Conservation (phyloP, 163 green algal genomes). For the Coccomyxa subellipsoidea region DNA sequence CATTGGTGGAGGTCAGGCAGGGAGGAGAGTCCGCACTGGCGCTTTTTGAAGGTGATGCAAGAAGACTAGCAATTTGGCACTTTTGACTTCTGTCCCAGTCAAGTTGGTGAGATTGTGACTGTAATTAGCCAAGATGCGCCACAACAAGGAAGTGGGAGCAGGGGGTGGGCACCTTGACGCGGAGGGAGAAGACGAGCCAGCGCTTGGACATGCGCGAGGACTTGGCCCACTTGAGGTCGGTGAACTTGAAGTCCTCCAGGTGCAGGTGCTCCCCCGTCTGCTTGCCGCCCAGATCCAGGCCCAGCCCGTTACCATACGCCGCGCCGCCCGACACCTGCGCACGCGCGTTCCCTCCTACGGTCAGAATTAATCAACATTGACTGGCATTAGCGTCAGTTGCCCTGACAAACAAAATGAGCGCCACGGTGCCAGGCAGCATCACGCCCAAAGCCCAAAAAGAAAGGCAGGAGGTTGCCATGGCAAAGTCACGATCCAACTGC, state of each 20-base stretch:
- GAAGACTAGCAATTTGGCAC: neutral
- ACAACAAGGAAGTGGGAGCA: neutral
- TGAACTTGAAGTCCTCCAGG: slow-evolving; percentile 30
- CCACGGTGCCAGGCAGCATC: neutral
- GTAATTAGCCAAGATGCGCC: no score
- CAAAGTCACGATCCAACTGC: no score
- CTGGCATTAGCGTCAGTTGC: no score
- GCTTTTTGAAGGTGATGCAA: neutral
- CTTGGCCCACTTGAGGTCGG: slow-evolving; percentile 33
- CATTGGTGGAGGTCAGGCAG: neutral
- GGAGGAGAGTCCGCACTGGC: no score
- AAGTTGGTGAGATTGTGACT: no score
- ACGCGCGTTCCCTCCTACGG: no score
- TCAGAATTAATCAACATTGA: no score
- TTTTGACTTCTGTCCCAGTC: no score
- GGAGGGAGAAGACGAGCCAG: slow-evolving; percentile 29
- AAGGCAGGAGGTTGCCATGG: no score
- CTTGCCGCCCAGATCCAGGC: neutral
- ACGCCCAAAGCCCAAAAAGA: no score
- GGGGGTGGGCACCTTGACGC: slow-evolving; percentile 17
- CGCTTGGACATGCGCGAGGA: slow-evolving; percentile 35
- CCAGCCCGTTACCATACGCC: neutral
- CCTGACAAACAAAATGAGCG: neutral
- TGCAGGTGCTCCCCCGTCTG: neutral
- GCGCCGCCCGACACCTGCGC: neutral